phyloP scores from a whole-genome alignment of 306 rosid species.

The Acmispon strigosus region DNA sequence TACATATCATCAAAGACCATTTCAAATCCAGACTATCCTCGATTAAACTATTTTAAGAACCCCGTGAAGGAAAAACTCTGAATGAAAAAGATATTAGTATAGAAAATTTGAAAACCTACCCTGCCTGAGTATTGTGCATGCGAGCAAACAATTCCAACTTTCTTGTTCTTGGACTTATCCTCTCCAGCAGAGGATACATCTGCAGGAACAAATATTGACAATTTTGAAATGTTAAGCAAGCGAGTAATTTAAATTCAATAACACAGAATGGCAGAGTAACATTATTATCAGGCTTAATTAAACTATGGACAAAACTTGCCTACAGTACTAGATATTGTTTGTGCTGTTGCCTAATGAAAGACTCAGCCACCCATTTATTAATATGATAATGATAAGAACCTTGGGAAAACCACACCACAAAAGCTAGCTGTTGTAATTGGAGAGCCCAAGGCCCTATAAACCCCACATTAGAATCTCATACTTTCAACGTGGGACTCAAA shows the following conservation, averaged over 20 bases:
- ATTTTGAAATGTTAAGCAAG: neutral
- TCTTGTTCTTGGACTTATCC: slow-evolving; percentile 98
- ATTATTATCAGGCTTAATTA: neutral
- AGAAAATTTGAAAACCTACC: slow-evolving; percentile 42
- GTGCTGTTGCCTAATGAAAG: no score
- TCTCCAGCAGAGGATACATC: slow-evolving; percentile 97
- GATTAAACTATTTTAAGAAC: neutral
- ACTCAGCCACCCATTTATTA: no score
- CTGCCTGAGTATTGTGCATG: slow-evolving; percentile 99
- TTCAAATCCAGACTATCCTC: neutral
- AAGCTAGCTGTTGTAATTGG: no score
- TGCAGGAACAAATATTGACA: slow-evolving; percentile 24
- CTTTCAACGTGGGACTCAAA: no score
- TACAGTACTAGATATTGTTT: no score
- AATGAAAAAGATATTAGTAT: neutral
- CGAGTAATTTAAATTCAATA: slow-evolving; percentile 10
- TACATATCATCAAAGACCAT: neutral
- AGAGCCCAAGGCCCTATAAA: no score
- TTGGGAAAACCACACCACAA: no score
- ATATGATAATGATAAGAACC: no score
- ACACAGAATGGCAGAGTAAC: neutral
- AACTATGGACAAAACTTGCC: neutral
- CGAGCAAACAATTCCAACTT: slow-evolving; percentile 96
- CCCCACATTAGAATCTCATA: no score
- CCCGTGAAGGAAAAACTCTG: neutral